Percentiles rank a stretch among this genome's conserved stretches.
These are phyloP conservation scores for Pseudogymnoascus sp. DNA, from an alignment of 2,329 filamentous ascomycete genomes.

Conservation along the genomic window DNA sequence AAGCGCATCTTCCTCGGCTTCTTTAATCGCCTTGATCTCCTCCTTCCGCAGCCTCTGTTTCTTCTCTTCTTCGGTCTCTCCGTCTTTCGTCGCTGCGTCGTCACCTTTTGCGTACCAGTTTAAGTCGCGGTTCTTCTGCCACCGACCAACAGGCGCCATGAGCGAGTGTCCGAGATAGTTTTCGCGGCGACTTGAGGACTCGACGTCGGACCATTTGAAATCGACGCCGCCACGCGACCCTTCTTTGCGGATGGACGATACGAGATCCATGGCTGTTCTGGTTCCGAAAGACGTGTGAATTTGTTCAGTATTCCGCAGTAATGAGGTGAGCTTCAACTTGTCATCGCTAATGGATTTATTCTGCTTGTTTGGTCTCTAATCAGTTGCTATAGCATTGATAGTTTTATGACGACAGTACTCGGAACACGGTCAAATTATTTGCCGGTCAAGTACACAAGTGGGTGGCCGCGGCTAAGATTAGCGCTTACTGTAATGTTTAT, in stretches of 20 bases:
- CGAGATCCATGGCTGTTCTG: slow-evolving; percentile 67
- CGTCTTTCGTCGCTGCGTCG: slow-evolving; percentile 43
- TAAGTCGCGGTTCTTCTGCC: slow-evolving; percentile 59
- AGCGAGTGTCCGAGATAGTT: slow-evolving; percentile 70
- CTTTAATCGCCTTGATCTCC: slow-evolving; percentile 75
- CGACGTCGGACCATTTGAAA: slow-evolving; percentile 95
- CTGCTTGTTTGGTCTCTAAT: not conserved
- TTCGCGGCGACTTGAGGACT: slow-evolving; percentile 75
- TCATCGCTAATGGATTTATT: not conserved
- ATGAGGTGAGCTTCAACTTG: not conserved
- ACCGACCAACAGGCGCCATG: slow-evolving; percentile 68
- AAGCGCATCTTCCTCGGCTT: slow-evolving; percentile 89
- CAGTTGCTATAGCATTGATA: not conserved
- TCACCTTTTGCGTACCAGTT: slow-evolving; percentile 57
- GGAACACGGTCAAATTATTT: slow-evolving; percentile 3
- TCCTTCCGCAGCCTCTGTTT: slow-evolving; percentile 58
- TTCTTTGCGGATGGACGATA: slow-evolving; percentile 81
- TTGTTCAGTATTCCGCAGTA: not conserved
- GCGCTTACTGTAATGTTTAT: slow-evolving; percentile 2
- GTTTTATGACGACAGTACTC: slow-evolving; percentile 5
- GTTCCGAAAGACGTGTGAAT: not conserved
- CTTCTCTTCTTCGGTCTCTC: slow-evolving; percentile 53
- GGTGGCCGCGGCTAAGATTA: not conserved
- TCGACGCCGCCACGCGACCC: slow-evolving; percentile 90
- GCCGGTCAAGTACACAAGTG: not conserved